A percentile compares a stretch with the other conserved stretches of the same genome.
These are phyloP conservation scores for Millerago galiae DNA, from an alignment of 805 yeast species.

Conservation along the genomic window DNA sequence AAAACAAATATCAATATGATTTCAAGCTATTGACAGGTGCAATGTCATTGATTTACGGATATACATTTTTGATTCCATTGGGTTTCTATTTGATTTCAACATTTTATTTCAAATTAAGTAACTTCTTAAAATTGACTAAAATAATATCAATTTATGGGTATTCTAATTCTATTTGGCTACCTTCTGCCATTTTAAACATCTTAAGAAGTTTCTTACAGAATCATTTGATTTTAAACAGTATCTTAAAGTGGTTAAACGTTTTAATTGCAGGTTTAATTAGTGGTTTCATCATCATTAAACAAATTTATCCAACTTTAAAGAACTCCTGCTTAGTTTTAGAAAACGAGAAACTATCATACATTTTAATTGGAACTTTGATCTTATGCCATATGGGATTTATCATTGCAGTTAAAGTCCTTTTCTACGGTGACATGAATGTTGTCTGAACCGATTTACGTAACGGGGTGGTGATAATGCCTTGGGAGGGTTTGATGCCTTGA, in stretches of 20 bases:
- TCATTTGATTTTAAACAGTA: constrained; percentile 35
- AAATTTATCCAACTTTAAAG: constrained; percentile 35
- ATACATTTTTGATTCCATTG: constrained; percentile 61
- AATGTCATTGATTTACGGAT: constrained; percentile 67
- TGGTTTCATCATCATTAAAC: constrained; percentile 47
- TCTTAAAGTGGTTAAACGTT: constrained; percentile 60
- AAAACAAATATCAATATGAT: constrained; percentile 46
- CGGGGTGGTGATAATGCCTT: too few species aligned
- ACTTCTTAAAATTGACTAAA: constrained; percentile 46
- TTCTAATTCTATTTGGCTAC: constrained; percentile 80
- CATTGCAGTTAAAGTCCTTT: constrained; percentile 56
- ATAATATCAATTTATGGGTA: constrained; percentile 78
- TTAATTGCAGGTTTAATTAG: constrained; percentile 54
- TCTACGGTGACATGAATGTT: constrained; percentile 42
- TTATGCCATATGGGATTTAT: constrained; percentile 52
- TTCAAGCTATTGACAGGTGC: constrained; percentile 63
- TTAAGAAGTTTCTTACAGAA: constrained; percentile 48
- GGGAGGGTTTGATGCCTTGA: too few species aligned
- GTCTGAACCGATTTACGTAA: constrained; percentile 9
- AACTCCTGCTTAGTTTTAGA: constrained; percentile 28
- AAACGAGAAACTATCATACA: constrained; percentile 30
- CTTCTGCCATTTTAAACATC: constrained; percentile 59
- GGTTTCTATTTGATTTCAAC: constrained; percentile 44
- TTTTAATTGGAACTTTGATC: constrained; percentile 36
- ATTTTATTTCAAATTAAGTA: constrained; percentile 47